Conservation (phyloP, 305 asterid species). For the Plantago coronopus region DNA sequence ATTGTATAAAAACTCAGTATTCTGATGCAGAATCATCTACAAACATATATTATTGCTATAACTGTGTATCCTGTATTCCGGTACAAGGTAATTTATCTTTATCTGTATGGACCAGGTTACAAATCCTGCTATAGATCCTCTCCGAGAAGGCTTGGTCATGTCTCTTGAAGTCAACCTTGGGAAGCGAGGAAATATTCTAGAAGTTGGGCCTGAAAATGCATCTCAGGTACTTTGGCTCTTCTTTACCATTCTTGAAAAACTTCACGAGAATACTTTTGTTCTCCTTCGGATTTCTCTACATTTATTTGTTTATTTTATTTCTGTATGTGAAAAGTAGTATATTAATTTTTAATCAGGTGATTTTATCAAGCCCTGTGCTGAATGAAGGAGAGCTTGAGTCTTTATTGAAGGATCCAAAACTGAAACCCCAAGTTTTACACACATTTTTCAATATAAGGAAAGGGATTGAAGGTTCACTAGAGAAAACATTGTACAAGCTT, state of each 20-base stretch:
- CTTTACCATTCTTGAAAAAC: constrained; percentile 20
- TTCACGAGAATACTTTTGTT: constrained; percentile 11
- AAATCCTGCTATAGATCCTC: constrained; percentile 99
- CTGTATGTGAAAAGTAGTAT: constrained; percentile 21
- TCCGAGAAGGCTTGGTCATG: constrained; percentile 98
- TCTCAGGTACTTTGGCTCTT: constrained; percentile 64
- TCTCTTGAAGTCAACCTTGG: constrained; percentile 98
- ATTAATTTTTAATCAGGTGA: constrained; percentile 48
- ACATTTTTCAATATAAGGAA: constrained; percentile 74
- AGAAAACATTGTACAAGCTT: constrained; percentile 65
- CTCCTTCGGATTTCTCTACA: constrained; percentile 14
- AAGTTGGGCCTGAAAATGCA: constrained; percentile 92
- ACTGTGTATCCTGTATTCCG: too few relatives aligned
- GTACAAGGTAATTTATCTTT: neutral
- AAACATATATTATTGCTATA: too few relatives aligned
- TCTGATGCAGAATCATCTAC: too few relatives aligned
- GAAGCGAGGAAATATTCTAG: constrained; percentile 85
- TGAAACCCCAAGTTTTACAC: constrained; percentile 71
- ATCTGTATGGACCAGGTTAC: constrained; percentile 63
- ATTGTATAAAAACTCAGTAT: too few relatives aligned
- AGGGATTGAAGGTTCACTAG: constrained; percentile 89
- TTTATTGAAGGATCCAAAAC: constrained; percentile 69
- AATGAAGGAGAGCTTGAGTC: constrained; percentile 96
- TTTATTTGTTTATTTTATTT: constrained; percentile 14
- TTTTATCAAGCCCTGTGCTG: constrained; percentile 80